These are phyloP conservation scores for Crithidia fasciculata DNA, from an alignment of 208 protist genomes.

Conservation along the genomic window DNA sequence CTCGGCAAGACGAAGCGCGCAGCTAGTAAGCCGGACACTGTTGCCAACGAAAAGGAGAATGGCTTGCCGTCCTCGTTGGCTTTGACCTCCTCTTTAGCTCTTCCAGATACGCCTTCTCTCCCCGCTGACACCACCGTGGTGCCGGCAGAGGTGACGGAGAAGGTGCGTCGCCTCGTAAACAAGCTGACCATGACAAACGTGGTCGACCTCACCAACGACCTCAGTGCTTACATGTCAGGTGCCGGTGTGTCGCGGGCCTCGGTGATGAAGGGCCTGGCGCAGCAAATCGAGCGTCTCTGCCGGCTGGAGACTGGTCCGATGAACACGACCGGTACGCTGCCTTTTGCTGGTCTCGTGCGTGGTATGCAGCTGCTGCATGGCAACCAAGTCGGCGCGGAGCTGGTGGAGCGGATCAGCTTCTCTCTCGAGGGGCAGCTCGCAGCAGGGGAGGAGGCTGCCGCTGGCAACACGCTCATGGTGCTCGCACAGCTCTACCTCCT, in stretches of 20 bases:
- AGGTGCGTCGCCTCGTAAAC: slow-evolving; percentile 65
- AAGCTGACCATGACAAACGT: slow-evolving; percentile 84
- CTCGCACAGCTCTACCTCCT: slow-evolving; percentile 79
- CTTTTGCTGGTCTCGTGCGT: slow-evolving; percentile 79
- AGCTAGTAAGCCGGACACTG: background rate
- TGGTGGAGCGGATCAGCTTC: slow-evolving; percentile 61
- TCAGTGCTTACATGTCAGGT: slow-evolving; percentile 48
- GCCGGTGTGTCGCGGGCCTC: slow-evolving; percentile 52
- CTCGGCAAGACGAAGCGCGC: background rate
- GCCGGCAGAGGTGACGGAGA: slow-evolving; percentile 38
- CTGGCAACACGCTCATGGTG: slow-evolving; percentile 64
- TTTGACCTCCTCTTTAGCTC: background rate
- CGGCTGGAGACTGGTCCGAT: slow-evolving; percentile 58
- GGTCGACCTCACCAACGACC: slow-evolving; percentile 64
- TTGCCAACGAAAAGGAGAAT: background rate
- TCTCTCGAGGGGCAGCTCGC: slow-evolving; percentile 57
- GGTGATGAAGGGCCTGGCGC: slow-evolving; percentile 55
- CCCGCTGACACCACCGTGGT: slow-evolving; percentile 19
- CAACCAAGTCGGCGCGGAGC: slow-evolving; percentile 62
- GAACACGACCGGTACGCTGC: slow-evolving; percentile 60
- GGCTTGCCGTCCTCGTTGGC: background rate
- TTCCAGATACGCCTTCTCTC: too few species aligned
- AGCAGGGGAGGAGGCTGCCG: slow-evolving; percentile 53
- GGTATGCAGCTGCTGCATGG: slow-evolving; percentile 81
- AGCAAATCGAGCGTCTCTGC: slow-evolving; percentile 68